These are phyloP conservation scores for Arabidopsis suecica DNA, from an alignment of 345 rosid genomes.

Conservation along the genomic window DNA sequence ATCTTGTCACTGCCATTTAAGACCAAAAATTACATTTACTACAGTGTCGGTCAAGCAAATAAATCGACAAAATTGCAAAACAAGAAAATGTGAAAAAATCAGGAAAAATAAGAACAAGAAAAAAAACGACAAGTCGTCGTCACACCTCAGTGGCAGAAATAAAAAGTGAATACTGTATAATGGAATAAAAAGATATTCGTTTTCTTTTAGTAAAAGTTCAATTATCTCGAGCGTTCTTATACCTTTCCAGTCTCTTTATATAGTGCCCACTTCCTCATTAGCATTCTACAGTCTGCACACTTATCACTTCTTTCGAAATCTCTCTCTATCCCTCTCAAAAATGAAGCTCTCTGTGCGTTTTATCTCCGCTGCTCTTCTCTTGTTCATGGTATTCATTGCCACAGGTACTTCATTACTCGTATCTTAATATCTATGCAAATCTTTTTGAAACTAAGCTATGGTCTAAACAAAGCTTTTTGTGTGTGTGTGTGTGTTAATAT, in stretches of 20 bases:
- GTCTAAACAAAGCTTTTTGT: neutral
- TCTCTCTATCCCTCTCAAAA: slow-evolving; percentile 11
- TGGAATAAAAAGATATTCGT: neutral
- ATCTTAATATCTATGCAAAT: neutral
- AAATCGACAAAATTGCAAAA: slow-evolving; percentile 23
- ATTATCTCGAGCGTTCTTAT: slow-evolving; percentile 27
- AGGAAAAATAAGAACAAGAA: neutral
- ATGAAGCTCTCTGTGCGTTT: slow-evolving; percentile 47
- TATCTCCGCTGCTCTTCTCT: slow-evolving; percentile 36
- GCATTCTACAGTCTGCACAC: neutral
- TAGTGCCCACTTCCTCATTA: slow-evolving; percentile 25
- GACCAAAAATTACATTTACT: neutral
- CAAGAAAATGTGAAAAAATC: slow-evolving; percentile 10
- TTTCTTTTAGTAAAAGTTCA: neutral
- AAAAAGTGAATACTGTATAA: slow-evolving; percentile 6
- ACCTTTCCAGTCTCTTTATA: slow-evolving; percentile 33
- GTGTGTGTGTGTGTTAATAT: neutral
- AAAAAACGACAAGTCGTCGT: slow-evolving; percentile 24
- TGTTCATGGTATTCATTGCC: slow-evolving; percentile 44
- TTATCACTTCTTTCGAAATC: slow-evolving; percentile 1
- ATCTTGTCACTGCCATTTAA: slow-evolving; percentile 20
- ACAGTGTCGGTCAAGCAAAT: slow-evolving; percentile 38
- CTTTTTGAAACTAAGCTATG: neutral
- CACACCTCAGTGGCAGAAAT: slow-evolving; percentile 29
- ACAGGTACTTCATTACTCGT: slow-evolving; percentile 38